phyloP scores from a whole-genome alignment of 2,329 filamentous ascomycete species.

The Paecilomyces variotii region DNA sequence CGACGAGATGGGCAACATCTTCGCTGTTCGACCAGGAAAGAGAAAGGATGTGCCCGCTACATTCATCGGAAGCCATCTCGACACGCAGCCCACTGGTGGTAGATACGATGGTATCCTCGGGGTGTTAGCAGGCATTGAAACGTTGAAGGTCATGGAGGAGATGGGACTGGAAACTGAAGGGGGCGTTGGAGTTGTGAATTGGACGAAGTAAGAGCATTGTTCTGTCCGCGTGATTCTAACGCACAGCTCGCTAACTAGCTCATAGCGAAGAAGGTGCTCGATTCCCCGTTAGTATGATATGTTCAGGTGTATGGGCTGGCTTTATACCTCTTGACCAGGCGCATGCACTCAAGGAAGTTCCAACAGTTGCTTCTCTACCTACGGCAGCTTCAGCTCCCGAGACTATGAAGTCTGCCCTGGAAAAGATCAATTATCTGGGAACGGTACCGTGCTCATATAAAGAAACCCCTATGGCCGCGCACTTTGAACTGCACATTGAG shows the following conservation, averaged over 20 bases:
- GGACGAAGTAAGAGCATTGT: constrained; percentile 22
- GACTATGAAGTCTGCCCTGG: constrained; percentile 60
- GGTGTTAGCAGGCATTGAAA: constrained; percentile 6
- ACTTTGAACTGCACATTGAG: constrained; percentile 81
- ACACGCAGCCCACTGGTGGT: constrained; percentile 51
- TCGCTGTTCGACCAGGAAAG: constrained; percentile 60
- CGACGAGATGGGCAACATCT: constrained; percentile 57
- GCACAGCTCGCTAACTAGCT: not conserved
- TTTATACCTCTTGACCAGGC: constrained; percentile 55
- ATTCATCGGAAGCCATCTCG: constrained; percentile 62
- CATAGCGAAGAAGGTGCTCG: constrained; percentile 69
- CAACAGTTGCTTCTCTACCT: constrained; percentile 34
- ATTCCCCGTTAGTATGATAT: constrained; percentile 66
- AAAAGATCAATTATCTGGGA: constrained; percentile 65
- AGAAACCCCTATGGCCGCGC: constrained; percentile 60
- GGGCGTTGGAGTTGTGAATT: constrained; percentile 61
- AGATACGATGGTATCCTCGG: constrained; percentile 61
- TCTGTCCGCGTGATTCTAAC: not conserved
- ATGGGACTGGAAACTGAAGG: constrained; percentile 56
- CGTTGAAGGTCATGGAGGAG: constrained; percentile 48
- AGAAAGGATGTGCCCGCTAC: constrained; percentile 52
- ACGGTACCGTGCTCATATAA: constrained; percentile 47
- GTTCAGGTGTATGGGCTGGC: constrained; percentile 71
- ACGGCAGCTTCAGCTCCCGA: constrained; percentile 46
- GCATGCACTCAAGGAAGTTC: constrained; percentile 55